Evolutionary conservation across 495 filamentous ascomycete genomes (phyloP), one percentile per base, ranked within the genome.

Genomic region (Penicillium robsamsonii): DNA sequence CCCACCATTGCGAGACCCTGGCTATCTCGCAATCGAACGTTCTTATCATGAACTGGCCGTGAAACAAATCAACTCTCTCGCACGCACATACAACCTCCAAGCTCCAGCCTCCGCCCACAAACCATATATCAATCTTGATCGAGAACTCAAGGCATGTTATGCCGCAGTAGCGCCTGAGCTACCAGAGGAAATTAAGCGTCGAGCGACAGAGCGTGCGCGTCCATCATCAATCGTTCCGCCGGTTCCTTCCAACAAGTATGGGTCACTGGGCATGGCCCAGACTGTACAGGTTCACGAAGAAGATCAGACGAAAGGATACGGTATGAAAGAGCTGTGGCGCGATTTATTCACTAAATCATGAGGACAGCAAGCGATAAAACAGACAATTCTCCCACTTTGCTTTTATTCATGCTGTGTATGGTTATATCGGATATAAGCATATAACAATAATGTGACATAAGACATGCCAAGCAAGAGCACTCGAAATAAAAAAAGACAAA

Each of bases 41-140:
- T 77, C 87, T 5, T 98, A 93, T 74, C 87, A 88, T 68, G 81
- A 82, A 50, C 84, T 96, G 6, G 81, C 90, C 33, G 84, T 98
- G 65, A 80, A 81, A 48, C 82, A 88, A 46, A 81, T 98, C 51
- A 98, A 97, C 70, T 67, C 67, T 27, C 79, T 93, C 17, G 87
- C 92, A 13, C 84, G 94, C 18, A 88, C 89, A 7, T 98, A 98
- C 75, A 98, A 98, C 58, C 83, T 98, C 1, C 90, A 94, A 83
- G 94, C 94, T 0, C 94, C 94, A 0, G 84, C 88, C 30, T 81
- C 96, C 0, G 93, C 92, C 12, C 94, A 93, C 69, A 97, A 97
- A 72, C 90, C 94, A 2, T 97, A 97, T 63, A 89, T 91, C 67
- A 85, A 78, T 24, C 82, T 97, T 3, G 85, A 90, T 27, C 86